Conservation (phyloP, 257 asterid genomes). For the Solanum habrochaites region DNA sequence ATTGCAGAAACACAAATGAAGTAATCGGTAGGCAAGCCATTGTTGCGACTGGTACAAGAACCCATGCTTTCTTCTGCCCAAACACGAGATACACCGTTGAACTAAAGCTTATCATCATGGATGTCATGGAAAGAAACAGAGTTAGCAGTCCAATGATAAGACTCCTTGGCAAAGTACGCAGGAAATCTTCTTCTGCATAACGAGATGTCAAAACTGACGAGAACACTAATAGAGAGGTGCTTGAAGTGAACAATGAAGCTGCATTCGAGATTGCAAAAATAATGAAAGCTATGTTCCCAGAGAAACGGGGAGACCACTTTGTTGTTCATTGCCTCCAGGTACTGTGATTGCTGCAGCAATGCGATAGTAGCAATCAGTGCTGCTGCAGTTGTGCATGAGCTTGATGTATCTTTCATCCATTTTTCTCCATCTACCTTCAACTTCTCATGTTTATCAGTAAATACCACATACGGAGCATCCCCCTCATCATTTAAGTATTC, state of each 20-base stretch:
- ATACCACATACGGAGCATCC: not conserved
- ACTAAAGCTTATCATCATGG: constrained; percentile 1
- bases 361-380: not conserved
- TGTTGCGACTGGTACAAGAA: not conserved
- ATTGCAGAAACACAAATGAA: not conserved
- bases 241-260: not conserved
- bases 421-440: not conserved
- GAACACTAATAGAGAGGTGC: not conserved
- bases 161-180: not conserved
- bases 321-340: not conserved
- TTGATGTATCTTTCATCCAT: constrained; percentile 1
- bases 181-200: not conserved
- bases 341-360: not conserved
- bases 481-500: not conserved
- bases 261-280: not conserved
- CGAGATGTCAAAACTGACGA: not conserved
- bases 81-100: not conserved
- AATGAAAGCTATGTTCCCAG: not conserved
- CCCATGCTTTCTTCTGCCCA: not conserved
- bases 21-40: not conserved
- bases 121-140: not conserved
- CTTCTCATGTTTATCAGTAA: not conserved
- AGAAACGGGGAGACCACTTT: not conserved
- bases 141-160: not conserved
- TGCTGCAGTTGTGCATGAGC: not conserved